Evolutionary conservation across 805 yeast species (phyloP).

Genomic region (Spathaspora sp.): DNA sequence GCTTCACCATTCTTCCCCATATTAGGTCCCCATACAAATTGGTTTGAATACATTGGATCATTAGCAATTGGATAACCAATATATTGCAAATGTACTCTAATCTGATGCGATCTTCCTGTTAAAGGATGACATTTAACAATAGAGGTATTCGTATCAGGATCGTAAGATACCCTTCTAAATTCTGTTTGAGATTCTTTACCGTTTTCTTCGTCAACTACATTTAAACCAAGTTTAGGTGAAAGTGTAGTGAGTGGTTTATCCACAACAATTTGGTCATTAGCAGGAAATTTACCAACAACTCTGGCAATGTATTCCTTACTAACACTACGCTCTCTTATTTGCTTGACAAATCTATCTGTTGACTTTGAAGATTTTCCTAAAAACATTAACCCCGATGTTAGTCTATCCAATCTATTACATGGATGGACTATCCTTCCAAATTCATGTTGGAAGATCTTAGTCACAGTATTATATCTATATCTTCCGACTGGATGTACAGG

Average conservation of each 20-base stretch:
- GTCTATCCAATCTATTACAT: conserved; percentile 83
- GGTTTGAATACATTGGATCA: conserved; percentile 78
- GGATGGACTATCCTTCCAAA: conserved; percentile 61
- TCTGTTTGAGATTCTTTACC: conserved; percentile 74
- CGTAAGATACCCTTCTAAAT: conserved; percentile 66
- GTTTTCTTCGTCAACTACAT: conserved; percentile 43
- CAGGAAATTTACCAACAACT: conserved; percentile 83
- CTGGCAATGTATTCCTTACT: conserved; percentile 81
- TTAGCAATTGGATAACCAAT: conserved; percentile 48
- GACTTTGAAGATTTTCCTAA: conserved; percentile 78
- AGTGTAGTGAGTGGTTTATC: conserved; percentile 67
- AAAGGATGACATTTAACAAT: conserved; percentile 80
- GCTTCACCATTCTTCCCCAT: conserved; percentile 63
- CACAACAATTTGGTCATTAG: conserved; percentile 42
- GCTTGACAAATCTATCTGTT: conserved; percentile 72
- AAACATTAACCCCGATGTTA: conserved; percentile 93
- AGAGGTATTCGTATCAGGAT: conserved; percentile 51
- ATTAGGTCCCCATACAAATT: conserved; percentile 70
- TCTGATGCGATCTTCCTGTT: conserved; percentile 95
- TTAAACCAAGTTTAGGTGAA: conserved; percentile 71
- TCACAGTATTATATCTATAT: conserved; percentile 69
- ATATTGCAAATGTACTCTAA: conserved; percentile 86
- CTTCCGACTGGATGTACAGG: conserved; percentile 97
- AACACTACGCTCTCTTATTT: conserved; percentile 69
- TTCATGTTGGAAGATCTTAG: conserved; percentile 74